phyloP scores from a whole-genome alignment of 2,329 filamentous ascomycete genomes.

The Cladosporium sp. region DNA sequence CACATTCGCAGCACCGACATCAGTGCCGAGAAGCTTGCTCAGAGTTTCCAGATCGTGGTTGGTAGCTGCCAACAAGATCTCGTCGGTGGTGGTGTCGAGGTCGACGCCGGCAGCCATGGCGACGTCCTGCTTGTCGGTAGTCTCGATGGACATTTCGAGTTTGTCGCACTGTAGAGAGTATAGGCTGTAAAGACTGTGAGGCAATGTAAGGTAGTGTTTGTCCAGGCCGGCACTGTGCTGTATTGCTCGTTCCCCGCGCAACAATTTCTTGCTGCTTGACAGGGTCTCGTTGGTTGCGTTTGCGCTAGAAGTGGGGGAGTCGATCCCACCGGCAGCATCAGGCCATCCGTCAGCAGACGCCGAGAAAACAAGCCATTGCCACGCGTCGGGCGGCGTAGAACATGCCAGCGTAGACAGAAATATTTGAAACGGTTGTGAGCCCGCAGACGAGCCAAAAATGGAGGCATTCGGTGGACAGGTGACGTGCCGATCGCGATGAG shows the following conservation, averaged over 20 bases:
- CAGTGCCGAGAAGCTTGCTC: slow-evolving; percentile 58
- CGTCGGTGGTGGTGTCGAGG: slow-evolving; percentile 48
- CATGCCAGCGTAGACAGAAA: too few relatives aligned
- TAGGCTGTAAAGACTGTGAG: not conserved
- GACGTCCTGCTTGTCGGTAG: slow-evolving; percentile 8
- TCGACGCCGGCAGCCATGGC: slow-evolving; percentile 30
- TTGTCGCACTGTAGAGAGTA: too few relatives aligned
- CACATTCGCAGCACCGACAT: slow-evolving; percentile 61
- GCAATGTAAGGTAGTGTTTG: not conserved
- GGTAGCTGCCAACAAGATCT: slow-evolving; percentile 62
- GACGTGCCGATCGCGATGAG: too few relatives aligned
- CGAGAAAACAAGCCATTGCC: not conserved
- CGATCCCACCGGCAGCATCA: not conserved
- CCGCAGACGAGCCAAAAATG: too few relatives aligned
- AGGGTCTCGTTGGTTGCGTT: not conserved
- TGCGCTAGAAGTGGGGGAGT: not conserved
- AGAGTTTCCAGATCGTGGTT: slow-evolving; percentile 65
- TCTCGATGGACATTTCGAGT: not conserved
- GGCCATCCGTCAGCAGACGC: not conserved
- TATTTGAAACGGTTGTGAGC: too few relatives aligned
- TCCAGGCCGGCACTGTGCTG: too few relatives aligned
- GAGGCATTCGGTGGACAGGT: too few relatives aligned
- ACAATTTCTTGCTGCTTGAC: not conserved
- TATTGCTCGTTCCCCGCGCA: not conserved
- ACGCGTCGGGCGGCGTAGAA: not conserved